Base-by-base conservation (phyloP, 2,329 filamentous ascomycete species). In the Ophiostoma perfectum region DNA sequence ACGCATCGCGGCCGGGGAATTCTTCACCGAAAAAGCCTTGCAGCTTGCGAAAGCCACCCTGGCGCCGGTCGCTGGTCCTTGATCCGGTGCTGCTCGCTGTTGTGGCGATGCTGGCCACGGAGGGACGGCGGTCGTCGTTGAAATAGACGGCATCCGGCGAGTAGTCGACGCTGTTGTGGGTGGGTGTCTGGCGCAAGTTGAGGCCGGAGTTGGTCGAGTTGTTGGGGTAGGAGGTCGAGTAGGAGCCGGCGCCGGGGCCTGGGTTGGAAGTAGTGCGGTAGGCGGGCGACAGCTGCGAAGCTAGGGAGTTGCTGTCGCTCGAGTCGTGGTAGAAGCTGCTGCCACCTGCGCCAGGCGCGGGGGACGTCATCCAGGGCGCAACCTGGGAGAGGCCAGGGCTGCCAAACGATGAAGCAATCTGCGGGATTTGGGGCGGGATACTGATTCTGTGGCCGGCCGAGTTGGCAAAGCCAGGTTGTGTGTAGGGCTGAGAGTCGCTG, bases 11-110 rank as follows among this genome's bases (percentile, higher is more conserved):
- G 49, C 85, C 86, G 70, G 88, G 87, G 77, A 91, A 92, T 75
- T 97, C 93, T 74, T 97, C 94, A 64, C 94, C 93, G 79, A 97
- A 96, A 77, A 97, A 94, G 58, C 90, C 91, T 76, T 95, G 91
- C 71, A 97, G 82, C 79, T 94, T 95, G 78, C 93, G 93, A 69
- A 90, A 85, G 66, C 90, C 87, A 66, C 90, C 88, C 73, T 88
- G 87, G 70, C 90, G 83, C 70, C 87, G 88, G 71, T 88, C 81
- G 77, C 89, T 91, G 69, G 85, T 85, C 78, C 88, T 89, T 58
- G 94, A 96, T 45, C 91, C 91, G 72, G 91, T 86, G 75, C 94
- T 96, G 78, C 93, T 95, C 69, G 91, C 87, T 4, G 84, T 78
- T 4, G 90, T 96, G 14, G 90, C 93, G 42, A 93, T 88, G 78